phyloP scores from a whole-genome alignment of 805 yeast genomes.

The Candida nanaspora region DNA sequence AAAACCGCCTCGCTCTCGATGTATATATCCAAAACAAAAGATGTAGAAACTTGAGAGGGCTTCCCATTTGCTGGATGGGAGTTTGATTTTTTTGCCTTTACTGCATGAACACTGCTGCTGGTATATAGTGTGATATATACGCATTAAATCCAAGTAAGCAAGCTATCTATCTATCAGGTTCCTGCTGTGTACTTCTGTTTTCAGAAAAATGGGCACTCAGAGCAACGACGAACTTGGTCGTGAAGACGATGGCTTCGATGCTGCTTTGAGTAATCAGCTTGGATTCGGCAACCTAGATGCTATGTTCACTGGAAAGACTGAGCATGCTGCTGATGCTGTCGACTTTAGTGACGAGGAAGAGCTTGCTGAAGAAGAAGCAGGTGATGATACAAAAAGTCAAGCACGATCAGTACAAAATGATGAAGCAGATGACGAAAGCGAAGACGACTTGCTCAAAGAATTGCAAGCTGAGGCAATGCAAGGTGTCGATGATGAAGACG shows the following conservation, averaged over 20 bases:
- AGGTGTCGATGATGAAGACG: conserved; percentile 27
- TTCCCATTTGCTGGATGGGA: no score
- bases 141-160: no score
- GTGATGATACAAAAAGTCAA: conserved; percentile 21
- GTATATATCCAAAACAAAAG: no score
- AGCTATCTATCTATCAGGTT: no score
- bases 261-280: conserved; percentile 26
- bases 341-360: conserved; percentile 95
- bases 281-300: conserved; percentile 22
- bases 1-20: no score
- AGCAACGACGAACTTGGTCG: no score
- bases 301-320: conserved; percentile 41
- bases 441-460: conserved; percentile 31
- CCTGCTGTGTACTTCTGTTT: no score
- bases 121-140: no score
- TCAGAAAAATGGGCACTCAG: no score
- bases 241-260: conserved; percentile 25
- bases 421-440: conserved; percentile 27
- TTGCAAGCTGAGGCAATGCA: conserved; percentile 30
- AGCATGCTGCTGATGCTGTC: conserved; percentile 86
- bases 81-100: no score
- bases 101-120: no score
- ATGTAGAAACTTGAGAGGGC: no score
- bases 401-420: conserved; percentile 15
- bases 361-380: conserved; percentile 80